These are phyloP conservation scores for Aspergillus tamarii DNA, from an alignment of 2,329 filamentous ascomycete species.

Conservation along the genomic window DNA sequence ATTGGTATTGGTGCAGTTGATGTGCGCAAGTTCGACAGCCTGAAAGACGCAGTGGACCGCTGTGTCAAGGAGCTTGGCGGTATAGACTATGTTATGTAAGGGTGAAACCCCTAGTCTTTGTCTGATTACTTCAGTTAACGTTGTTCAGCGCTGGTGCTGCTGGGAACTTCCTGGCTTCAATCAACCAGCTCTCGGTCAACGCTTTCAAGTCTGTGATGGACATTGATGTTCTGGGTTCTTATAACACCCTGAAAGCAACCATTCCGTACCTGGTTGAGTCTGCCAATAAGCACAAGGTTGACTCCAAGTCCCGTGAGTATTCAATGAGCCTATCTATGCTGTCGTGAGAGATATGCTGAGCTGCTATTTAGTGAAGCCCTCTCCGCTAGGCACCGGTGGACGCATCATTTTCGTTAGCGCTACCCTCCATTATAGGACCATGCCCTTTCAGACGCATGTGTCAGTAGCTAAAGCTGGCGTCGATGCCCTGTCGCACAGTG, in stretches of 20 bases:
- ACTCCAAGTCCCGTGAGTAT: constrained; percentile 56
- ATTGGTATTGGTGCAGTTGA: constrained; percentile 77
- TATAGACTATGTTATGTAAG: constrained; percentile 91
- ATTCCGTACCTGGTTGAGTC: constrained; percentile 79
- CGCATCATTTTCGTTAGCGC: constrained; percentile 89
- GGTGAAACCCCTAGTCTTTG: not conserved
- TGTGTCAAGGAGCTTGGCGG: constrained; percentile 81
- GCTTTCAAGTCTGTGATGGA: constrained; percentile 96
- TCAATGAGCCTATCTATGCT: not conserved
- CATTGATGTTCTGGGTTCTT: constrained; percentile 91
- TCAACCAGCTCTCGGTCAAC: constrained; percentile 79
- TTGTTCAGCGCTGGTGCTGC: constrained; percentile 78
- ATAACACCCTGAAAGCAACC: constrained; percentile 92
- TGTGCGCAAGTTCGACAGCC: constrained; percentile 71
- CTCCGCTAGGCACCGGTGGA: constrained; percentile 66
- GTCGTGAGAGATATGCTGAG: constrained; percentile 12
- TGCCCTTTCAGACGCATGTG: constrained; percentile 87
- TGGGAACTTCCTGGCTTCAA: constrained; percentile 90
- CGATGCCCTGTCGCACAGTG: constrained; percentile 77
- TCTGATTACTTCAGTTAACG: constrained; percentile 17
- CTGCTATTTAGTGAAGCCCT: constrained; percentile 28
- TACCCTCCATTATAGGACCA: constrained; percentile 86
- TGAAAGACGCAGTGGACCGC: constrained; percentile 74
- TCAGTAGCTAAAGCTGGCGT: constrained; percentile 88
- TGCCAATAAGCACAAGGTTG: constrained; percentile 63